Percentiles rank a stretch among this genome's conserved stretches.
These are phyloP conservation scores for Carex arenaria DNA, from an alignment of 202 grass and related monocot species.

Conservation along the genomic window DNA sequence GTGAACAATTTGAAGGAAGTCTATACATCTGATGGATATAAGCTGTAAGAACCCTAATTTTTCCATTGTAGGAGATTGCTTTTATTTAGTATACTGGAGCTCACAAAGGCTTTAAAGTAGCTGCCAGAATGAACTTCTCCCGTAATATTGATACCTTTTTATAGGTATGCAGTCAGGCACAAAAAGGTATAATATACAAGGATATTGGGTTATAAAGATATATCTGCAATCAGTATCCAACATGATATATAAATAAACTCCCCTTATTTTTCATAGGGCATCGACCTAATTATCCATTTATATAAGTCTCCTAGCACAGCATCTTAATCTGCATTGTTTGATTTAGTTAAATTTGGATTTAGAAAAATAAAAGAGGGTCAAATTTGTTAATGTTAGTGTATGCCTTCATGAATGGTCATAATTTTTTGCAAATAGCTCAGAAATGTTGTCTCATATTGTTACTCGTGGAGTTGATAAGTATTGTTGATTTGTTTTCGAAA, in stretches of 20 bases:
- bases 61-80: not conserved
- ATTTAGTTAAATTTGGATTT: slow-evolving; percentile 9
- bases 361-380: not conserved
- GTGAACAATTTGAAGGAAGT: slow-evolving; percentile 79
- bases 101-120: not conserved
- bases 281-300: not conserved
- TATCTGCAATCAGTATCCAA: not conserved
- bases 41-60: slow-evolving; percentile 45
- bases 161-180: not conserved
- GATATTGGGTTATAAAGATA: not conserved
- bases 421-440: not conserved
- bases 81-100: not conserved
- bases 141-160: not conserved
- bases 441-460: not conserved
- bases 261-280: not conserved
- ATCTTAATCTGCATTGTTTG: not conserved
- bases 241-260: not conserved
- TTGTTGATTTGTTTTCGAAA: not conserved
- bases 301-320: not conserved
- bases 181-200: not conserved
- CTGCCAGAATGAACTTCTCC: not conserved
- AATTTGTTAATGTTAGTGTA: not conserved
- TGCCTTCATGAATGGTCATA: not conserved
- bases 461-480: not conserved
- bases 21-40: slow-evolving; percentile 80